Evolutionary conservation across 331 rosid genomes (phyloP).

Genomic region (Telfairia occidentalis): DNA sequence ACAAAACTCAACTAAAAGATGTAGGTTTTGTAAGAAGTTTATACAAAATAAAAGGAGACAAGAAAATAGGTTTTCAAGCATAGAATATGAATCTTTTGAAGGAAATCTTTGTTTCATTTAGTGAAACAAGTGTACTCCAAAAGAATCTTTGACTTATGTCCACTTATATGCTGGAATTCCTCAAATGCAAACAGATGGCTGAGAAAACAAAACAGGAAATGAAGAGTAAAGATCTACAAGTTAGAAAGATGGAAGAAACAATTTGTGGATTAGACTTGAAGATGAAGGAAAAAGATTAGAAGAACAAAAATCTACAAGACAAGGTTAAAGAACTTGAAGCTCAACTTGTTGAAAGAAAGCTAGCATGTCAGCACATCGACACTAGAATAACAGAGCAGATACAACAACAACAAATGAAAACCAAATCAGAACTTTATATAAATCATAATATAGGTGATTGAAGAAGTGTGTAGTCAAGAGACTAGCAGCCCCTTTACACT

Average conservation of each 20-base stretch:
- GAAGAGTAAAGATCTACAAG: constrained; percentile 66
- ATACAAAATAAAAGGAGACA: neutral
- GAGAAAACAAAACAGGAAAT: constrained; percentile 69
- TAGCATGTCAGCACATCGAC: constrained; percentile 87
- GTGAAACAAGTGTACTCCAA: neutral
- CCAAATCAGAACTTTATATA: constrained; percentile 48
- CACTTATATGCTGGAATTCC: too few relatives aligned
- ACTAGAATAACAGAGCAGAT: constrained; percentile 77
- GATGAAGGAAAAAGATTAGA: constrained; percentile 70
- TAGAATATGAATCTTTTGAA: neutral
- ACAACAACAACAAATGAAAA: constrained; percentile 36
- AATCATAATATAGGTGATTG: too few relatives aligned
- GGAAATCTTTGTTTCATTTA: neutral
- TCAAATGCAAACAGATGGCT: too few relatives aligned
- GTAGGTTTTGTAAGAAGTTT: neutral
- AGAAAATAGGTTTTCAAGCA: neutral
- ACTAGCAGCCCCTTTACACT: too few relatives aligned
- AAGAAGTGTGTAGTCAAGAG: too few relatives aligned
- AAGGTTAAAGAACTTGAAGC: constrained; percentile 92
- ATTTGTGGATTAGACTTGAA: constrained; percentile 61
- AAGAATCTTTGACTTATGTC: neutral
- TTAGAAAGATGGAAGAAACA: constrained; percentile 87
- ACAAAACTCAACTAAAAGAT: neutral
- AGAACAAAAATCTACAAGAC: constrained; percentile 60
- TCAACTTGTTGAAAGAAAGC: constrained; percentile 73